phyloP scores from a whole-genome alignment of 352 stramenopile species.

The Bremia lactucae region DNA sequence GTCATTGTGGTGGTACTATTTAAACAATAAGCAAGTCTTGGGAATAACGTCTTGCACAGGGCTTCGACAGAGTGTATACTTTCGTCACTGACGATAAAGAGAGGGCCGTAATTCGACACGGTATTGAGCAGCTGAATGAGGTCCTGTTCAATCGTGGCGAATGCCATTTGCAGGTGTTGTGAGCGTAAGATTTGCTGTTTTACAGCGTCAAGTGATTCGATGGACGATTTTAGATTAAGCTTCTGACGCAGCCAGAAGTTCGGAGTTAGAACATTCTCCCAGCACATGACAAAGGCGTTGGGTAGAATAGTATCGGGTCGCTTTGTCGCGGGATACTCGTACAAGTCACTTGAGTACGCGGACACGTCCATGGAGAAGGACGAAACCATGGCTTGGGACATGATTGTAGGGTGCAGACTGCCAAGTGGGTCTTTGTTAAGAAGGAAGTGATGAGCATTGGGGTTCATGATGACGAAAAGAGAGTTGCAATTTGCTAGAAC shows the following conservation, averaged over 20 bases:
- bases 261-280: slow-evolving; percentile 54
- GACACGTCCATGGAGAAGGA: slow-evolving; percentile 58
- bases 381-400: slow-evolving; percentile 41
- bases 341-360: slow-evolving; percentile 41
- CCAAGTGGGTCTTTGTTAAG: slow-evolving; percentile 8
- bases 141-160: slow-evolving; percentile 51
- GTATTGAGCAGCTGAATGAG: slow-evolving; percentile 41
- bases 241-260: slow-evolving; percentile 55
- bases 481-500: slow-evolving; percentile 10
- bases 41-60: slow-evolving; percentile 53
- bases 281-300: slow-evolving; percentile 58
- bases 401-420: slow-evolving; percentile 6
- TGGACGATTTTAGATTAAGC: slow-evolving; percentile 31
- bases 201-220: slow-evolving; percentile 28
- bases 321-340: slow-evolving; percentile 34
- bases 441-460: slow-evolving; percentile 20
- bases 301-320: slow-evolving; percentile 13
- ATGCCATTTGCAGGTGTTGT: slow-evolving; percentile 32
- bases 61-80: slow-evolving; percentile 49
- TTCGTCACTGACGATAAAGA: slow-evolving; percentile 62
- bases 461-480: slow-evolving; percentile 17
- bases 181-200: slow-evolving; percentile 36
- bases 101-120: slow-evolving; percentile 32
- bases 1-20: slow-evolving; percentile 34
- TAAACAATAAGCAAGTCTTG: slow-evolving; percentile 49